phyloP scores from a whole-genome alignment of 768 basidiomycete species.

The Lactarius deliciosus region DNA sequence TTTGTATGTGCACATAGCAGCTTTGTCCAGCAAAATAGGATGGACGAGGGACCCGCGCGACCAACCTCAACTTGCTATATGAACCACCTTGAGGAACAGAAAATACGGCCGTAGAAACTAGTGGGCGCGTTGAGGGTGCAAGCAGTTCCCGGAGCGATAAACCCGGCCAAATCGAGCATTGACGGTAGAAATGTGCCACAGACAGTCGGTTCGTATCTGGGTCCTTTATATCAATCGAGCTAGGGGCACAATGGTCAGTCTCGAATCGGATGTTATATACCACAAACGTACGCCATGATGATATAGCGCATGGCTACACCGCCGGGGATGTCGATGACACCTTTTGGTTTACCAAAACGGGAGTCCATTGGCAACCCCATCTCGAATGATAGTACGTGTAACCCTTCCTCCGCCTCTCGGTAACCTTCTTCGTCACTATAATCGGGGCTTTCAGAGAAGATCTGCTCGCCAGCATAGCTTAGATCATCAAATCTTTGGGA shows the following conservation, averaged over 20 bases:
- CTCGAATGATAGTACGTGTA: slow-evolving; percentile 69
- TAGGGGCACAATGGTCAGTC: slow-evolving; percentile 32
- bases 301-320: slow-evolving; percentile 77
- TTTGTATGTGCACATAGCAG: slow-evolving; percentile 62
- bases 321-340: slow-evolving; percentile 51
- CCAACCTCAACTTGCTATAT: slow-evolving; percentile 53
- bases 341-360: slow-evolving; percentile 55
- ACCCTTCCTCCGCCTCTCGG: slow-evolving; percentile 59
- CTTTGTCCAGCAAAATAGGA: slow-evolving; percentile 83
- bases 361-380: slow-evolving; percentile 62
- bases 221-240: slow-evolving; percentile 76
- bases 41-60: slow-evolving; percentile 65
- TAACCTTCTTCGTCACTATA: slow-evolving; percentile 60
- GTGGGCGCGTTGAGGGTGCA: slow-evolving; percentile 55
- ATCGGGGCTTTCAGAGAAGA: slow-evolving; percentile 42
- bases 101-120: slow-evolving; percentile 56
- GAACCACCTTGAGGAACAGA: slow-evolving; percentile 59
- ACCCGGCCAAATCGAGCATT: slow-evolving; percentile 77
- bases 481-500: slow-evolving; percentile 53
- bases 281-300: slow-evolving; percentile 62
- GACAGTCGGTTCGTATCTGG: slow-evolving; percentile 57
- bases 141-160: slow-evolving; percentile 62
- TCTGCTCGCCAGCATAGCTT: slow-evolving; percentile 38
- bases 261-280: neutral
- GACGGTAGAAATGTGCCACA: slow-evolving; percentile 87